Conservation (phyloP, 192 early-diverging fungal genomes). For the Piromyces sp. region DNA sequence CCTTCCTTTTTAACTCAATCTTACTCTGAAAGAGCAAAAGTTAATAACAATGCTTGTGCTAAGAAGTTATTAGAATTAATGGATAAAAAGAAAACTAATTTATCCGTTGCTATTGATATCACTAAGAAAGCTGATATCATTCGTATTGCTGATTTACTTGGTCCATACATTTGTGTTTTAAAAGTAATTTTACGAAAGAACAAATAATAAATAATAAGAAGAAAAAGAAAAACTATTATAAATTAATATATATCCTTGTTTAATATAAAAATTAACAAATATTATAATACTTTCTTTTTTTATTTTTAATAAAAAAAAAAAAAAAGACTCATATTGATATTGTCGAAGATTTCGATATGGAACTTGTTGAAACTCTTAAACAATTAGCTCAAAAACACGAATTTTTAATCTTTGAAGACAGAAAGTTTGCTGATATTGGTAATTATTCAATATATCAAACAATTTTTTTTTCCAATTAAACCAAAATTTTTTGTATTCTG, state of each 20-base stretch:
- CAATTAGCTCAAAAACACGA: constrained; percentile 66
- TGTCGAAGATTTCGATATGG: constrained; percentile 77
- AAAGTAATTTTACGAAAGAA: constrained; percentile 60
- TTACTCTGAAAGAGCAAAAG: constrained; percentile 49
- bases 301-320: not conserved
- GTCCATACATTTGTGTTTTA: constrained; percentile 86
- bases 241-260: no score
- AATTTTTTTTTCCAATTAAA: no score
- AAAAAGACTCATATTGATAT: constrained; percentile 85
- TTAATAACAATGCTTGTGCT: constrained; percentile 59
- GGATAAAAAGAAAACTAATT: constrained; percentile 78
- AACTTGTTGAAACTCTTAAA: constrained; percentile 54
- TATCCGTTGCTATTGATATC: constrained; percentile 81
- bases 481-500: no score
- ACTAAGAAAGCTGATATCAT: constrained; percentile 74
- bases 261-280: not conserved
- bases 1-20: constrained; percentile 2
- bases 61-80: constrained; percentile 57
- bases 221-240: no score
- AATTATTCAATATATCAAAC: not conserved
- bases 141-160: constrained; percentile 66
- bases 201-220: no score
- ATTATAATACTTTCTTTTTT: not conserved
- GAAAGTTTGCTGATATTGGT: constrained; percentile 98
- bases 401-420: constrained; percentile 96